Conservation (phyloP, 1,139 yeast species). For the Pichia terricola region DNA sequence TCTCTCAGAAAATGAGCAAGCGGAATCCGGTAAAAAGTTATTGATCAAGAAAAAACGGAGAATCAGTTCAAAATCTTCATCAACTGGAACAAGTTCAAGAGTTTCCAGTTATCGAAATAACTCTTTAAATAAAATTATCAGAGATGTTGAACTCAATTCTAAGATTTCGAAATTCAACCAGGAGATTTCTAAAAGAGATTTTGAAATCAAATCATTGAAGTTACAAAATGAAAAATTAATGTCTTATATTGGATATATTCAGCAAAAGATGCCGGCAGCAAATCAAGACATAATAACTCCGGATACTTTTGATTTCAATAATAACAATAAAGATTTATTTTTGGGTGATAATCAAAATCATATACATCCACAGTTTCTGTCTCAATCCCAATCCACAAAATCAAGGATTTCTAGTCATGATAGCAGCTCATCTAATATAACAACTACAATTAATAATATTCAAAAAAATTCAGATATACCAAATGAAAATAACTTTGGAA, state of each 20-base stretch:
- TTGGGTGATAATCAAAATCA: neutral
- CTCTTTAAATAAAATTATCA: constrained; percentile 21
- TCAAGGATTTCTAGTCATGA: constrained; percentile 3
- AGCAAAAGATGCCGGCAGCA: constrained; percentile 25
- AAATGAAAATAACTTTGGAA: constrained; percentile 5
- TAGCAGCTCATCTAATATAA: constrained; percentile 3
- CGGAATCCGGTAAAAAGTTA: neutral
- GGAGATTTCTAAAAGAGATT: constrained; percentile 34
- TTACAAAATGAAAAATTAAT: constrained; percentile 47
- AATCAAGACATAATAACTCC: neutral
- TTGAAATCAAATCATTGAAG: constrained; percentile 41
- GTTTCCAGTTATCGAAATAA: constrained; percentile 15
- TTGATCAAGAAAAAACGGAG: constrained; percentile 5
- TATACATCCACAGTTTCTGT: constrained; percentile 9
- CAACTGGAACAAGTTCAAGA: constrained; percentile 5
- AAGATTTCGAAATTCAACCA: constrained; percentile 31
- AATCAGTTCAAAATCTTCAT: constrained; percentile 2
- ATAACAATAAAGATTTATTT: too few species aligned
- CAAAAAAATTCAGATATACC: too few species aligned
- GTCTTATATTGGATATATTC: constrained; percentile 48
- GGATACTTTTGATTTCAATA: neutral
- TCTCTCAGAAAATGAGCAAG: neutral
- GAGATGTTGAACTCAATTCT: constrained; percentile 22
- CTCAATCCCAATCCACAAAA: neutral
- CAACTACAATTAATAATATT: too few species aligned